These are phyloP conservation scores for Salix purpurea DNA, from an alignment of 345 rosid genomes.

Conservation along the genomic window DNA sequence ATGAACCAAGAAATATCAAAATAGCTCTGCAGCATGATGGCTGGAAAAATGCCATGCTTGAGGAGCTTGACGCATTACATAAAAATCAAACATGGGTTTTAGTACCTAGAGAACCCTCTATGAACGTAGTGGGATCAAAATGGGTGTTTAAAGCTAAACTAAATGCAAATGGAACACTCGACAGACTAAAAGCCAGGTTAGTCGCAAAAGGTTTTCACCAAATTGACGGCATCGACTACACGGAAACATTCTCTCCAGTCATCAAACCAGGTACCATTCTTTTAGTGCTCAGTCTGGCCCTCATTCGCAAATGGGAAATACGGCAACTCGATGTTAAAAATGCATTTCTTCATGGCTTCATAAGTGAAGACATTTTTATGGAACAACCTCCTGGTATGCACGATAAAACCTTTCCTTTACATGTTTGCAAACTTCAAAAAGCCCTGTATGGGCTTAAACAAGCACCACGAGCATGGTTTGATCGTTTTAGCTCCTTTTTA, in stretches of 20 bases:
- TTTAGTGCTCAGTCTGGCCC: neutral
- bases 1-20: too few relatives aligned
- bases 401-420: neutral
- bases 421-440: neutral
- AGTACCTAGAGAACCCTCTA: neutral
- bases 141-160: neutral
- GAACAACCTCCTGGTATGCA: neutral
- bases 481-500: too few relatives aligned
- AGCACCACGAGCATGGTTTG: neutral
- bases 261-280: neutral
- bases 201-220: neutral
- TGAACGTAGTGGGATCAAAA: neutral
- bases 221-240: neutral
- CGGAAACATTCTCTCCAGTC: neutral
- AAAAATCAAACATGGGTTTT: neutral
- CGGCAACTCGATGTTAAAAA: neutral
- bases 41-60: neutral
- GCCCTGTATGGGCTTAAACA: neutral
- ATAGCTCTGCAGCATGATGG: neutral
- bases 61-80: neutral
- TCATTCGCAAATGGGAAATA: neutral
- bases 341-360: too few relatives aligned
- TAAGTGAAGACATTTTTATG: neutral
- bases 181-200: neutral
- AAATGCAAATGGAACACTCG: neutral